A percentile compares a stretch with the other conserved stretches of the same genome.
phyloP scores from a whole-genome alignment of 2,329 filamentous ascomycete genomes.

The Sclerotinia spermophila region DNA sequence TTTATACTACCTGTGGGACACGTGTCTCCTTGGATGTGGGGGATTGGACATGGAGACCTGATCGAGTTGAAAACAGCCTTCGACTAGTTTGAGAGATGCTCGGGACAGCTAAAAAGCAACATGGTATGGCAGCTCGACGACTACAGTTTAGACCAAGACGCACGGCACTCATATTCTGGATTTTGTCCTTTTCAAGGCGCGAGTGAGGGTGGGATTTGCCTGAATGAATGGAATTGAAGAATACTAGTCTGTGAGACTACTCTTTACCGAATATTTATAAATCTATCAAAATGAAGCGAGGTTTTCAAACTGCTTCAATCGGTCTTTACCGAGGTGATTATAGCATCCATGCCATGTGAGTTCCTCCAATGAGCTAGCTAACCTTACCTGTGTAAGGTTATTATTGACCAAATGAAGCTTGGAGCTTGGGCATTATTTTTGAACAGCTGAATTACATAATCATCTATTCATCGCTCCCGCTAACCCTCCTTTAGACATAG shows the following conservation, averaged over 20 bases:
- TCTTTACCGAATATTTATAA: not conserved
- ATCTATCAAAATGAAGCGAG: not conserved
- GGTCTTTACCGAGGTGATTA: not conserved
- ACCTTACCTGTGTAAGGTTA: too few relatives aligned
- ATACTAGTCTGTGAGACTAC: not conserved
- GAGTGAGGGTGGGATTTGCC: too few relatives aligned
- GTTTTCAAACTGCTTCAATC: not conserved
- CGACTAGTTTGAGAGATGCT: not conserved
- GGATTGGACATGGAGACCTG: not conserved
- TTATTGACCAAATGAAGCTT: not conserved
- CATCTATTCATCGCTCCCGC: too few relatives aligned
- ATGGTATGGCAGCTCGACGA: not conserved
- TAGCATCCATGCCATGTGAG: not conserved
- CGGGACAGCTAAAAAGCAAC: not conserved
- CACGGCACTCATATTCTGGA: not conserved
- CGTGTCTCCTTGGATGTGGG: not conserved
- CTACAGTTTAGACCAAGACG: constrained; percentile 2
- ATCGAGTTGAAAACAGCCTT: not conserved
- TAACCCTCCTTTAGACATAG: not conserved
- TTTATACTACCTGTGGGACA: not conserved
- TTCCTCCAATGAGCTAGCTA: not conserved
- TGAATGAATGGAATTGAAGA: not conserved
- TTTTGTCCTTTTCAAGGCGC: not conserved
- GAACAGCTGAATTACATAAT: not conserved
- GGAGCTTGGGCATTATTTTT: not conserved